These are phyloP conservation scores for Calophaca sinica DNA, from an alignment of 306 rosid genomes.

Conservation along the genomic window DNA sequence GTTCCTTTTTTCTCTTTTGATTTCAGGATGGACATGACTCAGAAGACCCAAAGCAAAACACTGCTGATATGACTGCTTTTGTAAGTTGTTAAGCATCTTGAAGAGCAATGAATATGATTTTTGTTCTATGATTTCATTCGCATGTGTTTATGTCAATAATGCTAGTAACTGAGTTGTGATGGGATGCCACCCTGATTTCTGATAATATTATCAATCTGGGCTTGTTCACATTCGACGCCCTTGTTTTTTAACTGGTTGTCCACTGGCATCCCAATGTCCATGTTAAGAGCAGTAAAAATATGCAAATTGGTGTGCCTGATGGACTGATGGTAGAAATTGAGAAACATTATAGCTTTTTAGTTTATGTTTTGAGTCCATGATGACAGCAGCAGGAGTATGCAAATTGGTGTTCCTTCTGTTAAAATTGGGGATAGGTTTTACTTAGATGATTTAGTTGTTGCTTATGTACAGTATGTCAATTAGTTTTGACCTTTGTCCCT, in stretches of 20 bases:
- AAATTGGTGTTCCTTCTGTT: conserved; percentile 19
- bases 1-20: conserved; percentile 7
- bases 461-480: not conserved
- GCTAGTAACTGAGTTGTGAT: conserved; percentile 12
- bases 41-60: conserved; percentile 84
- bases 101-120: not conserved
- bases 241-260: not conserved
- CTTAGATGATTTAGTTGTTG: conserved; percentile 21
- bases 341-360: not conserved
- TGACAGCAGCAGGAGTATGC: conserved; percentile 10
- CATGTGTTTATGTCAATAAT: conserved; percentile 12
- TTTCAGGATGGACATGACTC: conserved; percentile 82
- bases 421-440: not conserved
- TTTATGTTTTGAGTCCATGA: conserved; percentile 15
- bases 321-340: not conserved
- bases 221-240: not conserved
- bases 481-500: conserved; percentile 25
- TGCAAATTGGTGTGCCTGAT: not conserved
- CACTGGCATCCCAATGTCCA: not conserved
- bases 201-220: not conserved
- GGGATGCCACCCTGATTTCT: not conserved
- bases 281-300: not conserved
- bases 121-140: conserved; percentile 21
- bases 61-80: conserved; percentile 97
- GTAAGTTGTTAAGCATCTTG: conserved; percentile 59